Evolutionary conservation across 257 asterid species (phyloP), one percentile per base, ranked within the genome.

Genomic region (Solanum sitiens): DNA sequence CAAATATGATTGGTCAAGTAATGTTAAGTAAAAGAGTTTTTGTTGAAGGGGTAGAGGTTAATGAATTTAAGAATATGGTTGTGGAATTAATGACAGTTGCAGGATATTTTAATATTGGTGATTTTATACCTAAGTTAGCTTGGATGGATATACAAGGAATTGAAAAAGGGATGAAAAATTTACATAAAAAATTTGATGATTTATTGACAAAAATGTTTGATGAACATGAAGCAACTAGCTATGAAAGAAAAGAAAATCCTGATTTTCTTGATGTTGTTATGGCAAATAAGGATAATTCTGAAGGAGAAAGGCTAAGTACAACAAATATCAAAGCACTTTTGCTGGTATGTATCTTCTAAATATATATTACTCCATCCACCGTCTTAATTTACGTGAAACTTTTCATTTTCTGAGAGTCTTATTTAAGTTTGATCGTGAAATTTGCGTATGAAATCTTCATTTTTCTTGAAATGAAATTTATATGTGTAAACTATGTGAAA

Each of bases 91-190:
- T 93, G 94, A 92, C 92, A 0, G 23, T 83, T 0, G 94, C 94
- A 1, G 95, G 95, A 0, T 90, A 88, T 40, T 92, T 93, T 77
- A 93, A 92, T 16, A 83, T 93, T 5, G 95, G 95, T 2, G 94
- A 93, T 86, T 91, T 88, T 86, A 89, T 93, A 21, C 94, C 94
- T 15, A 87, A 86, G 14, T 35, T 92, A 20, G 93, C 92, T 23
- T 93, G 93, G 93, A 86, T 93, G 94, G 95, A 93, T 87, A 86
- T 91, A 68, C 94, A 93, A 40, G 92, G 94, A 74, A 90, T 92
- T 7, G 92, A 92, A 86, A 71, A 63, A 21, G 90, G 92, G 42
- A 93, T 93, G 95, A 93, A 92, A 79, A 39, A 14, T 3, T 77
- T 93, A 79, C 94, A 92, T n/a, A 77, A 84, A 2, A 92, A 91